Conservation (phyloP, 2,329 filamentous ascomycete species). For the Colletotrichum falcatum region DNA sequence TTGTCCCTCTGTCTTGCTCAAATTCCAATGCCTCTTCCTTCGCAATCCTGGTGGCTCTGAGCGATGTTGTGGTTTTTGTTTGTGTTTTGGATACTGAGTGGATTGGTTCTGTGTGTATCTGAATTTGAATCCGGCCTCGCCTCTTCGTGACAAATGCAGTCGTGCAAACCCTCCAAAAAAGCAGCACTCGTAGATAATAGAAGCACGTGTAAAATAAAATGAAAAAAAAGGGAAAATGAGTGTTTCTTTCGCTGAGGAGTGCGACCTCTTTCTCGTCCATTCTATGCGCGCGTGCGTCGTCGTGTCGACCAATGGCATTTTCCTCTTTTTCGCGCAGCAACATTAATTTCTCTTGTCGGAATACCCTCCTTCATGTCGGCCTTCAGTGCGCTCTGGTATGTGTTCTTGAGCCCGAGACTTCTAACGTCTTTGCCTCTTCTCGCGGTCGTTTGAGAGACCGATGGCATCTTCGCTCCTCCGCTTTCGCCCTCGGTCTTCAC, state of each 20-base stretch:
- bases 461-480: conserved; percentile 63
- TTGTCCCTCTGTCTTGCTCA: neutral
- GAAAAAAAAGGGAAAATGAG: conserved; percentile 24
- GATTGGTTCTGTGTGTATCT: conserved; percentile 39
- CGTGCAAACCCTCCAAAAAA: conserved; percentile 25
- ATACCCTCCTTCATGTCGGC: neutral
- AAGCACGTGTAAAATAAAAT: conserved; percentile 11
- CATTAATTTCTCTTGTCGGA: conserved; percentile 24
- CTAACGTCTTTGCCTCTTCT: conserved; percentile 67
- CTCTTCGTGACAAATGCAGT: conserved; percentile 14
- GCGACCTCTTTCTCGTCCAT: conserved; percentile 25
- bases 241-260: conserved; percentile 19
- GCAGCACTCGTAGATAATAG: conserved; percentile 18
- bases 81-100: conserved; percentile 33
- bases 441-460: conserved; percentile 57
- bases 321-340: conserved; percentile 8
- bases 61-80: conserved; percentile 9
- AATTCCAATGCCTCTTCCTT: neutral
- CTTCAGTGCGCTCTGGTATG: neutral
- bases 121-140: conserved; percentile 25
- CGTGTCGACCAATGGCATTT: conserved; percentile 25
- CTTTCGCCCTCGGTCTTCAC: conserved; percentile 56
- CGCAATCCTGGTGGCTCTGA: neutral
- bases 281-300: conserved; percentile 30
- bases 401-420: conserved; percentile 32